Evolutionary conservation across 495 filamentous ascomycete genomes (phyloP), one percentile per base, ranked within the genome.

Genomic region (Xylona heveae): DNA sequence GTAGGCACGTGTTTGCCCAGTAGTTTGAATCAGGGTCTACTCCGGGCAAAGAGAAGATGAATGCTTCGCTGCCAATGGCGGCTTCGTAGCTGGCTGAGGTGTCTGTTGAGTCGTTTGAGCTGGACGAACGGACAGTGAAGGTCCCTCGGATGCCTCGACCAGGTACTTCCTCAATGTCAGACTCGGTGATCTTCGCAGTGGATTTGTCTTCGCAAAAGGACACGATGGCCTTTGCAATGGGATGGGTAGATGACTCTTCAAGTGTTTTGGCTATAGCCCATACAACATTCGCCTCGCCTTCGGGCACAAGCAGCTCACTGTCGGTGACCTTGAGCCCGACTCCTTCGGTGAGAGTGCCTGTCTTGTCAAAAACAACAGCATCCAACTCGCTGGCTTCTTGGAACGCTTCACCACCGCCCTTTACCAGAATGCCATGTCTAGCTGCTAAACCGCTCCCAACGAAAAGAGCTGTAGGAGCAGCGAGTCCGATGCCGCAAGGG

Each of bases 381-480:
- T 90, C 78, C 5, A 94, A 61, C 3, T 61, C 61, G 39, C 81
- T 90, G 7, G 88, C 83, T 54, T 90, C 83, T 50, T 95, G 79
- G 43, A 95, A 94, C 1, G 88, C 85, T 45, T 92, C 81, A 16
- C 85, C 88, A 12, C 85, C 85, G n/a, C 85, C 85, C 49, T 88
- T 85, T 37, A 83, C 85, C 3, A 95, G 55, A 30, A 95, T 90
- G 4, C 88, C 85, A 44, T 84, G 57, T 40, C 76, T 73, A 3
- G 85, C 85, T 9, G 88, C 85, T 2, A 95, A 49, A 0, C 82
- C 85, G 31, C 78, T 70, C 4, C 85, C 88, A 20, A 94, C 88
- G 45, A 90, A 91, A 19, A 95, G 64, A 2, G 85, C 85, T 0
- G 88, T 94, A 10, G 85, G 85, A 2, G 88, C 82, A 35, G 85